phyloP scores from a whole-genome alignment of 2,329 filamentous ascomycete genomes.

The Apiospora malaysiana region DNA sequence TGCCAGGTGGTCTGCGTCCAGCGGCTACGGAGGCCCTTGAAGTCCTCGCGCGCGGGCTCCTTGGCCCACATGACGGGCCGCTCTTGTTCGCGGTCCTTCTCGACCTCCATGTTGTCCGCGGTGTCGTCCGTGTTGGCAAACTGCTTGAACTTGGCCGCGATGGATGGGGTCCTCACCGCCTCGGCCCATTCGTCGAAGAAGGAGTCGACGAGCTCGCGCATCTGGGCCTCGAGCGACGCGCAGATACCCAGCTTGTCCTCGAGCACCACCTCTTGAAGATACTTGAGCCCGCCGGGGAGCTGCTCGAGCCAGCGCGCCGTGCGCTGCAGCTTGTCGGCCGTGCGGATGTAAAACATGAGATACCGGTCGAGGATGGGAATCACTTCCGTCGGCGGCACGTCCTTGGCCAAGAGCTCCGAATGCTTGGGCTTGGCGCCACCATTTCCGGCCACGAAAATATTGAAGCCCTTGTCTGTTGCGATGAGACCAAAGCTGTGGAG shows the following conservation, averaged over 20 bases:
- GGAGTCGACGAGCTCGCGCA: slow-evolving; percentile 81
- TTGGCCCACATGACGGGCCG: slow-evolving; percentile 81
- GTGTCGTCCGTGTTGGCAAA: slow-evolving; percentile 84
- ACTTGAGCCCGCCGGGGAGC: slow-evolving; percentile 82
- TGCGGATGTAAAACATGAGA: slow-evolving; percentile 92
- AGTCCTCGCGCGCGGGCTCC: slow-evolving; percentile 71
- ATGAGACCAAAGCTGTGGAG: slow-evolving; percentile 78
- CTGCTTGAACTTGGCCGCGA: slow-evolving; percentile 75
- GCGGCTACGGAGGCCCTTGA: slow-evolving; percentile 66
- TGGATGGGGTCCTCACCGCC: slow-evolving; percentile 72
- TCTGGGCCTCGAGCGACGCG: slow-evolving; percentile 83
- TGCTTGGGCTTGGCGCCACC: slow-evolving; percentile 86
- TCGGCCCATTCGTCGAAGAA: slow-evolving; percentile 96
- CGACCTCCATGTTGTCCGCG: slow-evolving; percentile 70
- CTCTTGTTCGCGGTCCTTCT: slow-evolving; percentile 74
- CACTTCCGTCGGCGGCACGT: slow-evolving; percentile 82
- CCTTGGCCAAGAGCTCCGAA: slow-evolving; percentile 82
- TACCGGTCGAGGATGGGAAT: slow-evolving; percentile 87
- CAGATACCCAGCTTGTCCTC: slow-evolving; percentile 87
- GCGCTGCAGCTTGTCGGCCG: slow-evolving; percentile 86
- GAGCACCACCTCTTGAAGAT: slow-evolving; percentile 81
- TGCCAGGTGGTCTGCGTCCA: slow-evolving; percentile 78
- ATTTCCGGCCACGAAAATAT: slow-evolving; percentile 89
- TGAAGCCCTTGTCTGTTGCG: slow-evolving; percentile 91
- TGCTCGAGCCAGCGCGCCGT: slow-evolving; percentile 88